These are phyloP conservation scores for Solanum acaule DNA, from an alignment of 257 asterid species.

Conservation along the genomic window DNA sequence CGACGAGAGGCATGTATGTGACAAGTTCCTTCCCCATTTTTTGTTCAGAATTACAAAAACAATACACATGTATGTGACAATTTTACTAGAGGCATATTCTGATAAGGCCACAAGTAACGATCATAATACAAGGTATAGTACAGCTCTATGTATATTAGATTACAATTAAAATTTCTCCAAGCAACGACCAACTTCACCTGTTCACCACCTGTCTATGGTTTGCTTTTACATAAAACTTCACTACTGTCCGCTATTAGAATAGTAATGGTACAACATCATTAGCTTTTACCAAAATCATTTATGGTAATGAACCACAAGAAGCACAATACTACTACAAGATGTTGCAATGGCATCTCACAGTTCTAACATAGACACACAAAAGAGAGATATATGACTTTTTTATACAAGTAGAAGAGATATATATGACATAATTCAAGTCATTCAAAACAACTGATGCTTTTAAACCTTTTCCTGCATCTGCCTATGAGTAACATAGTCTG, in stretches of 20 bases:
- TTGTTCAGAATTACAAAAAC: neutral
- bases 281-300: neutral
- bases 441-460: neutral
- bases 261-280: neutral
- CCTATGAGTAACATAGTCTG: neutral
- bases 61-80: neutral
- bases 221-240: neutral
- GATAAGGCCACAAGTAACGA: neutral
- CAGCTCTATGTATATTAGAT: neutral
- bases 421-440: neutral
- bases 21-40: neutral
- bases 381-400: neutral
- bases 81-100: neutral
- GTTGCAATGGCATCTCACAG: neutral
- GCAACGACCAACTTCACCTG: neutral
- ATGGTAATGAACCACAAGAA: neutral
- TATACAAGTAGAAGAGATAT: neutral
- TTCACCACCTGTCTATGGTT: neutral
- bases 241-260: neutral
- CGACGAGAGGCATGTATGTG: too few relatives aligned
- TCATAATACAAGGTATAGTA: neutral
- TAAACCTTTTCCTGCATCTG: neutral
- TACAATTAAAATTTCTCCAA: neutral
- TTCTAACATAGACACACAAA: neutral
- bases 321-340: neutral